Evolutionary conservation across 805 yeast species (phyloP), one percentile per base, ranked within the genome.

Genomic region (Ogataea zsoltii): DNA sequence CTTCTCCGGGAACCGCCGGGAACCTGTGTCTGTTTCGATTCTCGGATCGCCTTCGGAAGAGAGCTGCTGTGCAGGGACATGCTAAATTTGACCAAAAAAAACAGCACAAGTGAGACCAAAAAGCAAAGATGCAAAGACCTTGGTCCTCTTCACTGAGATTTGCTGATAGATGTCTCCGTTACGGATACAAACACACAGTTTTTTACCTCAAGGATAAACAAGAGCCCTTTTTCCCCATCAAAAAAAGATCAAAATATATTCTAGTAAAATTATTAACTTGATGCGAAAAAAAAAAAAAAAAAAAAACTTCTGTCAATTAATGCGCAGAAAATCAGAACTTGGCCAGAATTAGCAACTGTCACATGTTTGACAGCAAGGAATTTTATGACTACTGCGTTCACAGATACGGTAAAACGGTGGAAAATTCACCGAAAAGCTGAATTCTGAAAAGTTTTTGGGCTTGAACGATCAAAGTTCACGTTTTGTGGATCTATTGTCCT

Each of bases 1-100:
- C 55, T 45, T 9, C 37, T 3, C 31, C 12, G 21, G 49, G 30
- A 12, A 42, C 40, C 7, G 49, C 48, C 6, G 34, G 42, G 6
- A 50, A 30, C 14, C 33, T 42, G 7, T 9, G 41, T 23, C 13
- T 33, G 38, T 44, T 44, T 45, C 7, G 57, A 54, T 23, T 35
- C 41, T 16, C 46, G 10, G 10, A 57, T 57, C 6, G 55, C 52
- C 48, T 51, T 53, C 12, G 61, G 61, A 14, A 48, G 35, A 7
- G 59, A 55, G n/a, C 51, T 42, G 36, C 56, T 51, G 35, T 52
- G 21, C 14, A 48, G 44, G 32, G 48, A 44, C 50, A 46, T 46
- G 18, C 9, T 32, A 15, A 14, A n/a, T 14, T 29, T 15, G 28
- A 17, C 30, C 28, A 17, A 16, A 16, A 19, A 16, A 13, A 33